Evolutionary conservation across 2,329 filamentous ascomycete species (phyloP).

Genomic region (Neonectria coccinea): DNA sequence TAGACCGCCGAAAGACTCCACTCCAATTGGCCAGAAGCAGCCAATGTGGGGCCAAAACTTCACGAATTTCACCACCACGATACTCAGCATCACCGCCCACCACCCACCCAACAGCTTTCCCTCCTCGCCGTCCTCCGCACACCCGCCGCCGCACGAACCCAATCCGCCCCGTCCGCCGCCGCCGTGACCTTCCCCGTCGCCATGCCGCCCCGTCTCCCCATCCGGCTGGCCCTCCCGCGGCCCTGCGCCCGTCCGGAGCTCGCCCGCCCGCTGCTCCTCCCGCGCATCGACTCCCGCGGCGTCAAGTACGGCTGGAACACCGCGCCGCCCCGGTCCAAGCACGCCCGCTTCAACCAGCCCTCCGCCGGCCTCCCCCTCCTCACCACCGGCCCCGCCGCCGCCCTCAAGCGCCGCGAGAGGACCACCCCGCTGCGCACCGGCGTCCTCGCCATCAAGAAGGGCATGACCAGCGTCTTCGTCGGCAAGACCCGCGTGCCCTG

Average conservation of each 20-base stretch:
- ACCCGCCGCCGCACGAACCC: slow-evolving; percentile 30
- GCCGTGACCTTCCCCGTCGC: slow-evolving; percentile 23
- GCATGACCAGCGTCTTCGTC: slow-evolving; percentile 93
- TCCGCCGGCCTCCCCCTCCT: slow-evolving; percentile 67
- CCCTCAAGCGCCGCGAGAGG: slow-evolving; percentile 67
- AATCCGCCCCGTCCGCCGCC: slow-evolving; percentile 31
- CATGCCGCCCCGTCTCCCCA: slow-evolving; percentile 60
- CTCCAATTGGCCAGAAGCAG: slow-evolving; percentile 5
- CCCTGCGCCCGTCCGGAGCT: slow-evolving; percentile 48
- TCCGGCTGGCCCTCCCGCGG: slow-evolving; percentile 58
- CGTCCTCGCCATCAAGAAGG: slow-evolving; percentile 88
- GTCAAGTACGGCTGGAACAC: slow-evolving; percentile 73
- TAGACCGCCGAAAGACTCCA: not conserved
- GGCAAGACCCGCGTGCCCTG: slow-evolving; percentile 82
- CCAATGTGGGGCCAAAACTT: slow-evolving; percentile 11
- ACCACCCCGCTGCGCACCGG: slow-evolving; percentile 79
- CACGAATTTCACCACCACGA: slow-evolving; percentile 24
- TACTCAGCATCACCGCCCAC: slow-evolving; percentile 26
- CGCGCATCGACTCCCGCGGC: slow-evolving; percentile 59
- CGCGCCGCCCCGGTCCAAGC: slow-evolving; percentile 62
- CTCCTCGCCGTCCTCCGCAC: slow-evolving; percentile 14
- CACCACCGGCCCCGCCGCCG: slow-evolving; percentile 70
- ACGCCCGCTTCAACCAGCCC: slow-evolving; percentile 70
- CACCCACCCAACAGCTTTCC: slow-evolving; percentile 17
- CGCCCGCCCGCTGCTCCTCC: slow-evolving; percentile 57